Conservation (phyloP, 192 early-diverging fungal species). For the Dissophora ornata region DNA sequence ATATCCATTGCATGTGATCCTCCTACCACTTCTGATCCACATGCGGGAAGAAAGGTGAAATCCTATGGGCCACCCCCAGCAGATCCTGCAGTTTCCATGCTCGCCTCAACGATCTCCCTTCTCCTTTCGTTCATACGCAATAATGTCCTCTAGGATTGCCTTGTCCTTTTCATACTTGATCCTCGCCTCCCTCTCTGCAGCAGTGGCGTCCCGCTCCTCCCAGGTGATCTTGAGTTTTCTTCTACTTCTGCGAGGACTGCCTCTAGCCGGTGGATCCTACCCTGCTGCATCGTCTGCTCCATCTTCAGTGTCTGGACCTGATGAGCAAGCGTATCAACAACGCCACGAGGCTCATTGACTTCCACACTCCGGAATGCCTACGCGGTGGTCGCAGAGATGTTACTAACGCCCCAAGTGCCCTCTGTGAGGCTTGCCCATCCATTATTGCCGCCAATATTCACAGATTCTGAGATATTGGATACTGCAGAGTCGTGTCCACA, state of each 20-base stretch:
- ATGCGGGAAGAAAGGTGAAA: too few relatives aligned
- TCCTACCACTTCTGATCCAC: too few relatives aligned
- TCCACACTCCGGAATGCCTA: conserved; percentile 47
- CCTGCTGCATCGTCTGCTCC: conserved; percentile 48
- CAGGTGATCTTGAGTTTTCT: conserved; percentile 48
- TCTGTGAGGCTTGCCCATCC: conserved; percentile 17
- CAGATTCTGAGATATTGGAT: conserved; percentile 16
- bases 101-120: conserved; percentile 57
- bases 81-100: too few relatives aligned
- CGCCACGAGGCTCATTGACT: conserved; percentile 37
- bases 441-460: not conserved
- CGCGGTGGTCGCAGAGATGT: conserved; percentile 40
- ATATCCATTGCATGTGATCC: too few relatives aligned
- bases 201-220: conserved; percentile 48
- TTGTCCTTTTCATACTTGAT: conserved; percentile 57
- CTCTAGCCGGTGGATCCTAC: conserved; percentile 57
- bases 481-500: conserved; percentile 28
- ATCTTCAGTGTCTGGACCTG: conserved; percentile 50
- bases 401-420: not conserved
- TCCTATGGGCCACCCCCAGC: too few relatives aligned
- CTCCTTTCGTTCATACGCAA: conserved; percentile 57
- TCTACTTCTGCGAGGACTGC: conserved; percentile 59
- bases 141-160: conserved; percentile 39
- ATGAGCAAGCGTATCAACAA: conserved; percentile 47
- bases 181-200: conserved; percentile 52